Conservation (phyloP, 2,329 filamentous ascomycete species). For the Chaetomium sp. region DNA sequence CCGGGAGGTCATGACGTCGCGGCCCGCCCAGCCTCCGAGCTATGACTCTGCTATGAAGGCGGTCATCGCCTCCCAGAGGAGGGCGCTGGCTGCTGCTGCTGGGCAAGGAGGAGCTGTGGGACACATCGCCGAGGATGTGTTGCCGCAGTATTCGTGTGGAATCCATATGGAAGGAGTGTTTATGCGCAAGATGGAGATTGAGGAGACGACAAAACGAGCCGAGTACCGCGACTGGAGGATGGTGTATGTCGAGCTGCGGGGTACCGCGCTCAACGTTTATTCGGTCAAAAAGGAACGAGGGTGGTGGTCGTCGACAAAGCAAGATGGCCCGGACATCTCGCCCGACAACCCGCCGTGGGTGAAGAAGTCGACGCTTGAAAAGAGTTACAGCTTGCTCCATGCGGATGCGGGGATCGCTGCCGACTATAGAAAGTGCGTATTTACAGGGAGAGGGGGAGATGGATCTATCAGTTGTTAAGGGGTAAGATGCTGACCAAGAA, state of each 20-base stretch:
- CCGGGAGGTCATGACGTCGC: constrained; percentile 45
- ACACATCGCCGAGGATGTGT: constrained; percentile 37
- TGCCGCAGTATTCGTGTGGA: constrained; percentile 53
- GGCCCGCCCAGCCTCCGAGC: constrained; percentile 42
- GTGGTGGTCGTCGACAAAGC: constrained; percentile 40
- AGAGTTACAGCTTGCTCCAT: constrained; percentile 65
- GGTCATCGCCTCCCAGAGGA: constrained; percentile 23
- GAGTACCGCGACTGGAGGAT: constrained; percentile 58
- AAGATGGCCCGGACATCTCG: constrained; percentile 40
- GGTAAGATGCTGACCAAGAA: constrained; percentile 6
- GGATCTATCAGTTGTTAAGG: background rate
- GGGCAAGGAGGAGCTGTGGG: constrained; percentile 23
- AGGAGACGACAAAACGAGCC: constrained; percentile 56
- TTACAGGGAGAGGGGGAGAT: background rate
- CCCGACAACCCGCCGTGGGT: constrained; percentile 47
- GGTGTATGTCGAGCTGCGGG: constrained; percentile 57
- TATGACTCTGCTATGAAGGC: constrained; percentile 34
- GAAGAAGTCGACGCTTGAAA: constrained; percentile 50
- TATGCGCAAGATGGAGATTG: constrained; percentile 59
- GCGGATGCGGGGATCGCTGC: constrained; percentile 69
- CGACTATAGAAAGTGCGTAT: constrained; percentile 61
- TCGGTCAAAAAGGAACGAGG: constrained; percentile 53
- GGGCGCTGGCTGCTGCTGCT: constrained; percentile 12
- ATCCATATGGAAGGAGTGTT: constrained; percentile 52
- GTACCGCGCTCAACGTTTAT: constrained; percentile 62